Evolutionary conservation across 2,329 filamentous ascomycete genomes (phyloP).

Genomic region (Xylariaceae sp.): DNA sequence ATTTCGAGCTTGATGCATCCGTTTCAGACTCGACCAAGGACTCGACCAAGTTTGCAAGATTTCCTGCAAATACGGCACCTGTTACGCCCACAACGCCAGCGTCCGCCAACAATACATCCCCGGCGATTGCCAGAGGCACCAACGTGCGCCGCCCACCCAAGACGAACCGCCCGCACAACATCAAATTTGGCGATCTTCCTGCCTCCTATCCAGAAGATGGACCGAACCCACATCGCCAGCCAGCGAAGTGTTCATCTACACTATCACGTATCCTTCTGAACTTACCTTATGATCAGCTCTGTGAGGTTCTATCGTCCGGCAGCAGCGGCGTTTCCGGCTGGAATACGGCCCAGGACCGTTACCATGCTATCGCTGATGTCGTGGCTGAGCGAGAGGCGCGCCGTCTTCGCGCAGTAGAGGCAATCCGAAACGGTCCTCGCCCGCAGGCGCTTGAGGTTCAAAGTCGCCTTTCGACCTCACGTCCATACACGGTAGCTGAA

Average conservation of each 20-base stretch:
- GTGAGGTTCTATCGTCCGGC: slow-evolving; percentile 60
- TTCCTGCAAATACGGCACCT: slow-evolving; percentile 37
- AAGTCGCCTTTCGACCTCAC: slow-evolving; percentile 33
- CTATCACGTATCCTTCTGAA: slow-evolving; percentile 67
- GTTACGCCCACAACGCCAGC: slow-evolving; percentile 30
- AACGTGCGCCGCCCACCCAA: slow-evolving; percentile 32
- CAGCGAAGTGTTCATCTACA: slow-evolving; percentile 39
- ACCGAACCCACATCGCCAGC: slow-evolving; percentile 22
- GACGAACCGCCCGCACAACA: slow-evolving; percentile 55
- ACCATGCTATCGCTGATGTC: slow-evolving; percentile 46
- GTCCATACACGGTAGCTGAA: slow-evolving; percentile 38
- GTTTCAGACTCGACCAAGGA: slow-evolving; percentile 34
- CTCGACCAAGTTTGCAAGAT: slow-evolving; percentile 37
- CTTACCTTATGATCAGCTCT: slow-evolving; percentile 63
- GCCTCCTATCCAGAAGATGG: slow-evolving; percentile 33
- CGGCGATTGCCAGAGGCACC: slow-evolving; percentile 38
- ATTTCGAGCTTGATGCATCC: slow-evolving; percentile 55
- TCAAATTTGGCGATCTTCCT: slow-evolving; percentile 67
- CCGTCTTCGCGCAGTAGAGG: slow-evolving; percentile 44
- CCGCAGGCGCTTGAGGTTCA: slow-evolving; percentile 34
- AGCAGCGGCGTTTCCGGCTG: slow-evolving; percentile 51
- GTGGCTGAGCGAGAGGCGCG: slow-evolving; percentile 56
- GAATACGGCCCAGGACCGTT: slow-evolving; percentile 44
- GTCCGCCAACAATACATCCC: slow-evolving; percentile 30
- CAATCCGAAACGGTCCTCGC: slow-evolving; percentile 35